phyloP scores from a whole-genome alignment of 768 basidiomycete genomes.

The Suillus paluster region DNA sequence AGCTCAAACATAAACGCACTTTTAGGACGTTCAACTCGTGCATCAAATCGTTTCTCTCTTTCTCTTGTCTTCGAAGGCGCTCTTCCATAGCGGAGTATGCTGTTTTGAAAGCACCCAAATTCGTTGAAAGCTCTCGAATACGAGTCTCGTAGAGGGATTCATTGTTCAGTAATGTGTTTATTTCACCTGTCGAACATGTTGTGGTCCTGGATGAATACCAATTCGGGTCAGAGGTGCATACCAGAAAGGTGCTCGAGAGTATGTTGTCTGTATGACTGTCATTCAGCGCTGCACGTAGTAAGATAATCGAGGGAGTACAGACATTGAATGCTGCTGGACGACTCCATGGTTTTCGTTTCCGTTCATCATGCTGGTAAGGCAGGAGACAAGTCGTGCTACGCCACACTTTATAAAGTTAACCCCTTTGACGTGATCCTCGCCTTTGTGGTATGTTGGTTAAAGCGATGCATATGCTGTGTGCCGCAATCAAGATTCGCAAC shows the following conservation, averaged over 20 bases:
- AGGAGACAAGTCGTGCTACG: background rate
- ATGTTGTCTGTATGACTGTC: background rate
- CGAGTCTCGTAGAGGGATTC: conserved; percentile 24
- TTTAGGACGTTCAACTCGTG: conserved; percentile 34
- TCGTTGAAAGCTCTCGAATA: conserved; percentile 30
- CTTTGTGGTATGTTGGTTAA: conserved; percentile 5
- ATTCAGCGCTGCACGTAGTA: background rate
- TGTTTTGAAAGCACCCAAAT: conserved; percentile 25
- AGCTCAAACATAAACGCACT: conserved; percentile 17
- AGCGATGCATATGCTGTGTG: conserved; percentile 11
- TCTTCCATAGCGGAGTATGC: conserved; percentile 31
- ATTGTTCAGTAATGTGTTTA: conserved; percentile 28
- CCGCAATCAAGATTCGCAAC: background rate
- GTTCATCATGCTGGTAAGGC: conserved; percentile 3
- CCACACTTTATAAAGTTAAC: conserved; percentile 9
- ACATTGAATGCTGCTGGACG: conserved; percentile 3
- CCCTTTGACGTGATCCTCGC: conserved; percentile 7
- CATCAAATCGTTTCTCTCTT: conserved; percentile 17
- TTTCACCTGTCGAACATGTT: conserved; percentile 28
- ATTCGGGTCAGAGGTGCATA: conserved; percentile 3
- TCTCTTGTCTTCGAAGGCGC: conserved; percentile 20
- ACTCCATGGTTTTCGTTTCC: conserved; percentile 2
- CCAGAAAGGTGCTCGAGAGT: conserved; percentile 8
- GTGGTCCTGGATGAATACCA: background rate
- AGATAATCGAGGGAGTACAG: background rate